Evolutionary conservation across 2,329 filamentous ascomycete genomes (phyloP).

Genomic region (Huntiella bhutanensis): DNA sequence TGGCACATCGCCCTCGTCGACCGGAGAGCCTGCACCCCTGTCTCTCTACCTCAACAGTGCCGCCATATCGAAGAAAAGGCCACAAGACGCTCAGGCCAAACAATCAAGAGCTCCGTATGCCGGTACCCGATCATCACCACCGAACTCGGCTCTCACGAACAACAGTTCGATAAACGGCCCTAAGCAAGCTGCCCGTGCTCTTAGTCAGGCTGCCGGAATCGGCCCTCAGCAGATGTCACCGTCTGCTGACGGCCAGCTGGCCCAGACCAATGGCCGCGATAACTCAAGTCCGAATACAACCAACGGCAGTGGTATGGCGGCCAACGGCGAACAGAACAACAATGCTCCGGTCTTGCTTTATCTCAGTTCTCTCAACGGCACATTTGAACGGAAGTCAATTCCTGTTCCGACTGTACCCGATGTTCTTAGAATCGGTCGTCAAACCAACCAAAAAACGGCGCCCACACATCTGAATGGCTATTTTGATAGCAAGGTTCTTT

Average conservation of each 20-base stretch:
- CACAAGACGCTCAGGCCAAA: background rate
- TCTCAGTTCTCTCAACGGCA: slow-evolving; percentile 79
- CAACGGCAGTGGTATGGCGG: slow-evolving; percentile 36
- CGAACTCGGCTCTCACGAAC: background rate
- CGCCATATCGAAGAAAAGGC: slow-evolving; percentile 8
- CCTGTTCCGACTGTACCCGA: slow-evolving; percentile 86
- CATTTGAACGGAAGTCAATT: slow-evolving; percentile 94
- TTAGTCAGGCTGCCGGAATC: background rate
- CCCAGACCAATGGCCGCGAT: slow-evolving; percentile 21
- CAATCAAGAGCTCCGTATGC: slow-evolving; percentile 7
- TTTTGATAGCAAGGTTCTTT: slow-evolving; percentile 96
- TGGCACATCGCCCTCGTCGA: slow-evolving; percentile 31
- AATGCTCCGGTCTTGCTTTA: slow-evolving; percentile 61
- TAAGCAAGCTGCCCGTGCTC: slow-evolving; percentile 1
- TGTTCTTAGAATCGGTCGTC: slow-evolving; percentile 79
- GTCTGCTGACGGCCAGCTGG: slow-evolving; percentile 13
- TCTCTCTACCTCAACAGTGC: slow-evolving; percentile 3
- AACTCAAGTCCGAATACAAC: slow-evolving; percentile 20
- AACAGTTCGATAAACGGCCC: background rate
- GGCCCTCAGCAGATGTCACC: slow-evolving; percentile 7
- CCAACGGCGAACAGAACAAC: slow-evolving; percentile 41
- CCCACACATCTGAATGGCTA: slow-evolving; percentile 83
- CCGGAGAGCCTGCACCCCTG: slow-evolving; percentile 18
- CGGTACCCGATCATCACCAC: background rate
- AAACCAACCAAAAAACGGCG: slow-evolving; percentile 91